phyloP scores from a whole-genome alignment of 352 stramenopile genomes.

The Phytophthora cajani region DNA sequence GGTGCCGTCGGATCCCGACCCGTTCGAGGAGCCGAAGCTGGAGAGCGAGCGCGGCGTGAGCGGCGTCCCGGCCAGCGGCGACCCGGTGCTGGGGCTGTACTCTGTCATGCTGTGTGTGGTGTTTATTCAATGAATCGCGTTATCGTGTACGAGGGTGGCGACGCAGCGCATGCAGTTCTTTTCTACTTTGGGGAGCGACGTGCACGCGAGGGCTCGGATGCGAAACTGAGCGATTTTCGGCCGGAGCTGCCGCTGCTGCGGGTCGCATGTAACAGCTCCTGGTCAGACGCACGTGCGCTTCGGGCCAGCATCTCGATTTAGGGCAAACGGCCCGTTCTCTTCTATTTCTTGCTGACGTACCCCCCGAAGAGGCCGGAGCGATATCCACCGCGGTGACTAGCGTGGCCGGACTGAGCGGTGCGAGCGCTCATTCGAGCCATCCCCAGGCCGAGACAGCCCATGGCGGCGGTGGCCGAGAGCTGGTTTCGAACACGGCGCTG shows the following conservation, averaged over 20 bases:
- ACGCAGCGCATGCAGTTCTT: conserved; percentile 15
- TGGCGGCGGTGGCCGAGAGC: conserved; percentile 21
- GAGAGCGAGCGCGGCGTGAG: conserved; percentile 30
- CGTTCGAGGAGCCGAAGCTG: conserved; percentile 28
- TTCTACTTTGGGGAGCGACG: not conserved
- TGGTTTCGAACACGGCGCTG: conserved; percentile 10
- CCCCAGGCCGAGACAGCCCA: conserved; percentile 28
- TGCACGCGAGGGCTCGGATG: conserved; percentile 23
- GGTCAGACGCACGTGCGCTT: conserved; percentile 11
- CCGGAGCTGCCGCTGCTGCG: not conserved
- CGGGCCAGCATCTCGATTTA: conserved; percentile 27
- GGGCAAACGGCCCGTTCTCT: conserved; percentile 30
- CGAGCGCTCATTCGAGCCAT: not conserved
- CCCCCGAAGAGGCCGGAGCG: not conserved
- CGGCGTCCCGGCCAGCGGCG: conserved; percentile 15
- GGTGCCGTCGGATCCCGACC: conserved; percentile 20
- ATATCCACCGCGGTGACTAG: conserved; percentile 1
- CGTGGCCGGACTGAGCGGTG: not conserved
- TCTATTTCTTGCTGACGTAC: conserved; percentile 44
- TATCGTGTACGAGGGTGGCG: conserved; percentile 2
- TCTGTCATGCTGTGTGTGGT: conserved; percentile 25
- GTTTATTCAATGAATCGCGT: conserved; percentile 13
- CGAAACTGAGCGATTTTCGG: conserved; percentile 35
- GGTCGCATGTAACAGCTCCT: conserved; percentile 31
- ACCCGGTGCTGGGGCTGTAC: conserved; percentile 18